Conservation (phyloP, 73 alveolate species). For the Tetrahymena borealis region DNA sequence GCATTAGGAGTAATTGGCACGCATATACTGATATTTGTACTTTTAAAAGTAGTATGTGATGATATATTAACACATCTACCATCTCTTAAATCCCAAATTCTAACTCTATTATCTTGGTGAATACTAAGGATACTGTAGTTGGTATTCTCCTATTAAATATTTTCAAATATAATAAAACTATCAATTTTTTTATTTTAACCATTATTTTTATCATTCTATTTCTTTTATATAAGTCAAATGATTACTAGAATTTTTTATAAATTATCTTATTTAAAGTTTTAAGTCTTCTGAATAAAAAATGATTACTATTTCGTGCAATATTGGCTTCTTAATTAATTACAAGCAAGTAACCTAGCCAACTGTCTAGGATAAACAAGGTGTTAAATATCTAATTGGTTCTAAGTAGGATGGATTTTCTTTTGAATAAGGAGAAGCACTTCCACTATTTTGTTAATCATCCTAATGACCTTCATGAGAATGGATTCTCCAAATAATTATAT, state of each 20-base stretch:
- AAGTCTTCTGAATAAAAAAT: no score
- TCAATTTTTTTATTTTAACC: no score
- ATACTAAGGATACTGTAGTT: background rate
- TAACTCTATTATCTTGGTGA: conserved; percentile 31
- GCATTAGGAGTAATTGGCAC: background rate
- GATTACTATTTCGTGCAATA: background rate
- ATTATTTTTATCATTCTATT: no score
- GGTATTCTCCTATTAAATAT: background rate
- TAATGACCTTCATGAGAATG: background rate
- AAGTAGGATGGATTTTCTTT: background rate
- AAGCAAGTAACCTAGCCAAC: background rate
- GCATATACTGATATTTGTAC: background rate
- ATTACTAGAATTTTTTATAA: no score
- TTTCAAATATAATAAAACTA: no score
- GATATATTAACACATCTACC: conserved; percentile 35
- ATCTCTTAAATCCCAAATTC: conserved; percentile 36
- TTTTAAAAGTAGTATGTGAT: conserved; percentile 8
- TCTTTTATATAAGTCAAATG: no score
- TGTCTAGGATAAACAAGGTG: background rate
- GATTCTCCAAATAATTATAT: background rate
- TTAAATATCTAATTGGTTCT: background rate
- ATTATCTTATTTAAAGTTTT: no score
- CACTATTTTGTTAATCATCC: background rate
- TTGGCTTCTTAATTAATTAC: background rate
- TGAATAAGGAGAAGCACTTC: background rate